phyloP scores from a whole-genome alignment of 441 rosid species.

The Rhodomyrtus psidioides region DNA sequence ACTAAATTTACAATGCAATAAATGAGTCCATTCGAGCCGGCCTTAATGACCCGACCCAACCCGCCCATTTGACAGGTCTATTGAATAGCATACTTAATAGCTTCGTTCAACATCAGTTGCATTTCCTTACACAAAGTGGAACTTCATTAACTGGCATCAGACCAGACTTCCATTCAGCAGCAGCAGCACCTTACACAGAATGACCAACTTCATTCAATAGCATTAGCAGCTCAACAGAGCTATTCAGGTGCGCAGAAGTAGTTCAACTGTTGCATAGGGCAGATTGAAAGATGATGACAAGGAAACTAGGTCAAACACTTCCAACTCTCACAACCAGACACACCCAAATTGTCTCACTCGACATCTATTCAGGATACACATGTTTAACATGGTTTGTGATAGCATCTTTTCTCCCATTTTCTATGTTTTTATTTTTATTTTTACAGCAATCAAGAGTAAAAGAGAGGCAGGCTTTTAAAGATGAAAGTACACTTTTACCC shows the following conservation, averaged over 20 bases:
- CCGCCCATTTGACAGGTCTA: neutral
- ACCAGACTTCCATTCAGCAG: neutral
- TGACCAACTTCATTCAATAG: neutral
- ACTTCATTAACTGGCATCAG: neutral
- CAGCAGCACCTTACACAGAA: neutral
- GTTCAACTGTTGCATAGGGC: neutral
- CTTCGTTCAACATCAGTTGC: neutral
- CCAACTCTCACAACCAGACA: neutral
- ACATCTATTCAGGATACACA: too few relatives aligned
- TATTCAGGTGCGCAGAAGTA: neutral
- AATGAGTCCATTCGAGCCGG: too few relatives aligned
- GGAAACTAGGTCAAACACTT: neutral
- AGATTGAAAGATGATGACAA: neutral
- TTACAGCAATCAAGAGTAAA: neutral
- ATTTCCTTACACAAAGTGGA: neutral
- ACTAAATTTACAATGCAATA: too few relatives aligned
- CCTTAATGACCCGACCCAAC: too few relatives aligned
- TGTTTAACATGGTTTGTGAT: neutral
- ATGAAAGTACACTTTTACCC: neutral
- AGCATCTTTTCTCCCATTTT: neutral
- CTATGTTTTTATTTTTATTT: too few relatives aligned
- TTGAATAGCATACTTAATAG: neutral
- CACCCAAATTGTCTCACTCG: too few relatives aligned
- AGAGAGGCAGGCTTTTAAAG: neutral
- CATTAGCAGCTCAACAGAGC: neutral